Conservation (phyloP, 2,329 filamentous ascomycete genomes). For the Hypoxylon sp. region DNA sequence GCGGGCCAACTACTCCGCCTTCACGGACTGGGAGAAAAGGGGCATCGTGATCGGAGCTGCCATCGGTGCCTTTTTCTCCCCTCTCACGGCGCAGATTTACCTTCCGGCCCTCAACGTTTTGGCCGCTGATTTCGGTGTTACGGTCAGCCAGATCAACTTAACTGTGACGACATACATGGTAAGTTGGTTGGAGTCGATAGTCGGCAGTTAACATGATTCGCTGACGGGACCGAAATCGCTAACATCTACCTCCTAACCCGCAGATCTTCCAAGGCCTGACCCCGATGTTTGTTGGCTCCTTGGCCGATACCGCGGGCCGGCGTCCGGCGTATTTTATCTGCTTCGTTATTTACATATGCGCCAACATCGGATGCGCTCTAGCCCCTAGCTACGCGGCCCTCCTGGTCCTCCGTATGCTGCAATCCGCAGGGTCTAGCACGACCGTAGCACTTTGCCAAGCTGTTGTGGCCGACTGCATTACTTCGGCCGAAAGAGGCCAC, state of each 20-base stretch:
- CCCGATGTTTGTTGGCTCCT: conserved; percentile 64
- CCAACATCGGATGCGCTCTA: conserved; percentile 63
- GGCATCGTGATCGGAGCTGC: conserved; percentile 52
- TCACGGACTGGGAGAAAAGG: conserved; percentile 52
- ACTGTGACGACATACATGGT: conserved; percentile 57
- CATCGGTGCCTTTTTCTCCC: conserved; percentile 54
- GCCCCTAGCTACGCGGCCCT: conserved; percentile 63
- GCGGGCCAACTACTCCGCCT: conserved; percentile 43
- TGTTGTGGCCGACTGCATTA: conserved; percentile 71
- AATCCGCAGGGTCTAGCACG: conserved; percentile 67
- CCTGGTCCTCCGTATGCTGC: conserved; percentile 65
- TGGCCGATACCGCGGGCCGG: conserved; percentile 64
- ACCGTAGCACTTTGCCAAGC: conserved; percentile 68
- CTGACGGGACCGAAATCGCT: conserved; percentile 9
- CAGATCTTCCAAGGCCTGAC: conserved; percentile 68
- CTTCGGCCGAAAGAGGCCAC: conserved; percentile 68
- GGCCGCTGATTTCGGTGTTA: conserved; percentile 59
- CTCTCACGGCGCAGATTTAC: conserved; percentile 59
- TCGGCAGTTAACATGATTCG: conserved; percentile 3
- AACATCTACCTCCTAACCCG: neutral
- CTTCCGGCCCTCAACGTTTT: conserved; percentile 61
- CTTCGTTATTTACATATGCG: conserved; percentile 62
- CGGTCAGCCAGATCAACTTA: conserved; percentile 55
- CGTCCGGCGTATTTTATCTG: conserved; percentile 64
- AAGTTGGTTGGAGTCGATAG: conserved; percentile 19